phyloP scores from a whole-genome alignment of 2,329 filamentous ascomycete species.

The Lizonia empirigonia region DNA sequence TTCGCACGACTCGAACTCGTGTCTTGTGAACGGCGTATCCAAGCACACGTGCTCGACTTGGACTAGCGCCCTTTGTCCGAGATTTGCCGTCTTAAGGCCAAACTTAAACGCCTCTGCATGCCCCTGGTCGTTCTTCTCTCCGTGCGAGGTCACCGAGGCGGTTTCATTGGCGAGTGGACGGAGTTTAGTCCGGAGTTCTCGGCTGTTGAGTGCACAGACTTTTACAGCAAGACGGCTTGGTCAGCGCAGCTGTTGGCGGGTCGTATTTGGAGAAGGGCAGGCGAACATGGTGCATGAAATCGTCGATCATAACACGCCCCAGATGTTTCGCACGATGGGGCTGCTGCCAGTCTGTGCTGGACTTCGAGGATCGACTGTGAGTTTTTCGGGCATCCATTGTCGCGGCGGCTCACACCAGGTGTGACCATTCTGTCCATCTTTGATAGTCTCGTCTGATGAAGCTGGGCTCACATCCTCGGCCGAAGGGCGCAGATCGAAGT shows the following conservation, averaged over 20 bases:
- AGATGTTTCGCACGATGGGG: conserved; percentile 78
- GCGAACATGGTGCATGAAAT: background rate
- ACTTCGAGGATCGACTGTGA: conserved; percentile 72
- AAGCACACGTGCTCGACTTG: background rate
- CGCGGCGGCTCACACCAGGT: conserved; percentile 35
- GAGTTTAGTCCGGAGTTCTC: conserved; percentile 6
- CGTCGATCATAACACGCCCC: conserved; percentile 69
- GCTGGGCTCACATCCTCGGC: conserved; percentile 38
- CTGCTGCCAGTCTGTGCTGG: conserved; percentile 75
- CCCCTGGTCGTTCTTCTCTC: background rate
- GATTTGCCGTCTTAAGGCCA: conserved; percentile 13
- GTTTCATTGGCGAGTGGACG: conserved; percentile 9
- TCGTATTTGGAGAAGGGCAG: conserved; percentile 4
- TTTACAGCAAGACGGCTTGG: background rate
- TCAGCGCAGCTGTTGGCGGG: conserved; percentile 4
- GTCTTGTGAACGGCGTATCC: background rate
- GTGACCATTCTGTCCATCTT: conserved; percentile 34
- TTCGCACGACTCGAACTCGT: background rate
- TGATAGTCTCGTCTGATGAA: conserved; percentile 42
- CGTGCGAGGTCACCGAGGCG: background rate
- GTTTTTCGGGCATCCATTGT: conserved; percentile 59
- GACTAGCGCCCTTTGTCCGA: conserved; percentile 2
- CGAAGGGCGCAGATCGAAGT: conserved; percentile 37
- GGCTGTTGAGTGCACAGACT: conserved; percentile 6
- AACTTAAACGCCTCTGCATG: conserved; percentile 2